These are phyloP conservation scores for Spizellomyces sp. DNA, from an alignment of 192 early-diverging fungal species.

Conservation along the genomic window DNA sequence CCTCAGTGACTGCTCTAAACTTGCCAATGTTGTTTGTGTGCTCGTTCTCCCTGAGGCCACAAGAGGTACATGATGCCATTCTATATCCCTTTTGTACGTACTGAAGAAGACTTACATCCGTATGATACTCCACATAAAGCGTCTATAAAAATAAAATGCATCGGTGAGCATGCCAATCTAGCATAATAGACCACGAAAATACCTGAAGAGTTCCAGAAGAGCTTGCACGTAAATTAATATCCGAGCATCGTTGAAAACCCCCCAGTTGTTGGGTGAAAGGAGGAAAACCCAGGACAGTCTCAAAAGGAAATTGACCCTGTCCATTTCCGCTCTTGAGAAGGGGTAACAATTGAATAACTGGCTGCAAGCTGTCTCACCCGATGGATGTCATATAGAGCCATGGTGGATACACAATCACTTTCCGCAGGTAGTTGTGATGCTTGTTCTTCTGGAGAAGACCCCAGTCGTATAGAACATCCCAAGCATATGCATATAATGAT, in stretches of 20 bases:
- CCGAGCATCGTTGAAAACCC: conserved; percentile 31
- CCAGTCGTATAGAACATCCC: conserved; percentile 50
- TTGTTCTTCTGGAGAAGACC: conserved; percentile 34
- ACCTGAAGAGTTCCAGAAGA: conserved; percentile 41
- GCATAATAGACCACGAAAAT: background rate
- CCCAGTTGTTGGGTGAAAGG: conserved; percentile 50
- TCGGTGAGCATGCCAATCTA: background rate
- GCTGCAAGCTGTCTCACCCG: background rate
- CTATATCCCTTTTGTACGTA: background rate
- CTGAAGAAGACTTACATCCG: conserved; percentile 34
- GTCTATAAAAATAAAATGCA: conserved; percentile 9
- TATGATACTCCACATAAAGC: conserved; percentile 47
- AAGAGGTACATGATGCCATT: background rate
- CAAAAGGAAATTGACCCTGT: conserved; percentile 33
- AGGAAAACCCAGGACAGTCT: conserved; percentile 47
- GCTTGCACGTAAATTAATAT: conserved; percentile 44
- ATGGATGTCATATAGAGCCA: conserved; percentile 42
- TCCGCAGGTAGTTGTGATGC: conserved; percentile 40
- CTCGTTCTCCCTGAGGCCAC: conserved; percentile 43
- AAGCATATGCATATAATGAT: conserved; percentile 37
- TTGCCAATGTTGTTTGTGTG: conserved; percentile 49
- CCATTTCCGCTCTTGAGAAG: background rate
- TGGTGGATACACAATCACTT: conserved; percentile 44
- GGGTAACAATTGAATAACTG: no score
- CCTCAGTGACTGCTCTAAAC: conserved; percentile 45